Evolutionary conservation across 2,329 filamentous ascomycete genomes (phyloP), one percentile per base, ranked within the genome.

Genomic region (Venturia aucupariae): DNA sequence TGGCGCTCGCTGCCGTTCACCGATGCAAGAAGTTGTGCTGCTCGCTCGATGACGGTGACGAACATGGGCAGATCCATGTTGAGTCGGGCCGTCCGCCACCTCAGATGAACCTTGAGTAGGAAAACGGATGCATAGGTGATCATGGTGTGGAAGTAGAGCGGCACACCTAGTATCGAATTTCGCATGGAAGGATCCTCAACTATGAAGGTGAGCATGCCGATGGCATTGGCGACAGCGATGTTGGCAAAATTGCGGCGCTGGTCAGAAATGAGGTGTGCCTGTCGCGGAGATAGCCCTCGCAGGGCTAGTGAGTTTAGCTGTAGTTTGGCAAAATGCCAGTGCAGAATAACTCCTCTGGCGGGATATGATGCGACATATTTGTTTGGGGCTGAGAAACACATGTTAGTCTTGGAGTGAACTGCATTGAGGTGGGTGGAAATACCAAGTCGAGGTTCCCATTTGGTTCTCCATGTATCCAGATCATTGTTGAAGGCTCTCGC

Each of bases 241-340:
- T 68, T 64, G 19, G 73, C 80, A 67, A 71, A 74, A 63, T 79
- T 75, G 60, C 76, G 76, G 17, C 78, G 75, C 67, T 80, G 78
- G 3, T 73, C 68, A 1, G 79, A 80, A 70, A 80, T 77, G 4
- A 71, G 68, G 70, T 17, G 75, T 74, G 13, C 70, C 71, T 17
- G 73, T 73, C 30, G 46, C 24, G 74, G 75, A 62, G 76, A 74
- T 62, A 80, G 77, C 10, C 79, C 78, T 38, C 80, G 76, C 30
- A 82, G 70, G 38, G 79, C 80, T 32, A 81, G 77, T 4, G 81
- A 81, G 55, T 80, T 78, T 10, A 82, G 71, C 59, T 81, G 79
- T 22, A 83, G 71, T 60, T 79, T 76, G 59, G 79, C 81, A 68
- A 81, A 82, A 68, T 82, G 74, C 66, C 80, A 81, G 68, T 82